Base-by-base conservation (phyloP, 352 stramenopile species). In the Thraustochytrium striatum region DNA sequence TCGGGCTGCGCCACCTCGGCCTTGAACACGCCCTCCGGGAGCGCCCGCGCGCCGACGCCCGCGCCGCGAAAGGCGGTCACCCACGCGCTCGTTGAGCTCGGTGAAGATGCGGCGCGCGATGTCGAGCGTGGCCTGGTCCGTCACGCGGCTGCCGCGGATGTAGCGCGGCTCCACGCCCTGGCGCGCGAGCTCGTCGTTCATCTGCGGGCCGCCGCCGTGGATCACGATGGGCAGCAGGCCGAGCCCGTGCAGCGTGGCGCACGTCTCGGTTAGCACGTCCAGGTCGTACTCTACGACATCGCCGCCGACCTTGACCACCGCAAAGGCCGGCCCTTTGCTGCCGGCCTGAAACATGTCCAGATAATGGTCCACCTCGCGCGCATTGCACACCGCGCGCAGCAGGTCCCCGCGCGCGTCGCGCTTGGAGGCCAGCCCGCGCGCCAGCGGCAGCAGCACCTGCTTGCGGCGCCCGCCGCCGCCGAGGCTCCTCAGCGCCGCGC, bases 231-330 rank as follows among this genome's bases (percentile, higher is more conserved):
- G 89, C 83, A 91, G 92, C 7, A 95, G 84, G 0, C 90, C 89
- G 3, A 87, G 89, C 43, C 93, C 86, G 65, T 90, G 87, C 82
- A 95, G 88, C 78, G 93, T 93, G 61, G 88, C 84, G 62, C 93
- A 86, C 69, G 89, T 93, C 53, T 90, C 84, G 32, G 93, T 88
- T 47, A 95, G 88, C 82, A 87, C 90, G 57, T 91, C 87, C 36
- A 94, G 87, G 81, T 95, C 89, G 72, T 92, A 86, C 81, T 93
- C 89, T 68, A 95, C 90, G 36, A 95, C 89, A 43, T 94, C 90
- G 36, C 90, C 90, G 62, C 90, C 90, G 61, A 94, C 92, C 82
- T 95, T 95, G 78, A 95, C 93, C 8, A 95, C 89, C 0, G 89
- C 70, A 25, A 83, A 80, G 28, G 65, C 65, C 13, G 39, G n/a